Base-by-base conservation (phyloP, 495 filamentous ascomycete genomes). In the Xylaria sp. region DNA sequence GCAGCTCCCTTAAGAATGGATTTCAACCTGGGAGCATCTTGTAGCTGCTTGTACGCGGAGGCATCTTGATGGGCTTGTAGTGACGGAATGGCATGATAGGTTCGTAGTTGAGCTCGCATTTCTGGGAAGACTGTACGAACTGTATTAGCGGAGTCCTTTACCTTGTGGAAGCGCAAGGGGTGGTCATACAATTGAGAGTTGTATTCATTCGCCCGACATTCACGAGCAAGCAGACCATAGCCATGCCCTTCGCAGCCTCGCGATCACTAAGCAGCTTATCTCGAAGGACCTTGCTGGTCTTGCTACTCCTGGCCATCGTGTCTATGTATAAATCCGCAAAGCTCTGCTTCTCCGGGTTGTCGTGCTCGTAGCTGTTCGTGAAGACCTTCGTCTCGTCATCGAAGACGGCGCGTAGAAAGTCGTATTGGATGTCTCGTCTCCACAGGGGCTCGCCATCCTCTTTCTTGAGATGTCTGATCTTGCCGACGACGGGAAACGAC, bases 201-300 rank as follows among this genome's bases (percentile, higher is more conserved):
- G 96, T 99, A 81, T 99, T 99, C 97, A 99, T 99, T 70, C 96
- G 87, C 53, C 96, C 96, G 72, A 99, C 91, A 79, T 99, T 99
- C 76, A 99, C 96, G 77, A 99, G 83, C 76, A 99, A 82, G 84
- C 96, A 99, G 69, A 99, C 94, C 96, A 99, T 99, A 11, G 96
- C 96, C 97, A 99, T 99, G 77, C 92, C 93, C 78, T 97, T 92
- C 37, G 97, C 96, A 53, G 93, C 94, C 68, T 92, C 89, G 74
- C 93, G 91, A 79, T 98, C 96, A 75, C 89, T 95, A 75, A 97
- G 89, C 73, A 99, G 88, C 85, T 99, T 99, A 75, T 99, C 96
- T 78, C 97, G 93, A 63, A 99, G 86, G 70, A 99, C 97, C 82
- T 98, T 98, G 83, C 96, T 98, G 37, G 95, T 98, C 85, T 99